These are phyloP conservation scores for Penicillium coffeae DNA, from an alignment of 495 filamentous ascomycete genomes.

Conservation along the genomic window DNA sequence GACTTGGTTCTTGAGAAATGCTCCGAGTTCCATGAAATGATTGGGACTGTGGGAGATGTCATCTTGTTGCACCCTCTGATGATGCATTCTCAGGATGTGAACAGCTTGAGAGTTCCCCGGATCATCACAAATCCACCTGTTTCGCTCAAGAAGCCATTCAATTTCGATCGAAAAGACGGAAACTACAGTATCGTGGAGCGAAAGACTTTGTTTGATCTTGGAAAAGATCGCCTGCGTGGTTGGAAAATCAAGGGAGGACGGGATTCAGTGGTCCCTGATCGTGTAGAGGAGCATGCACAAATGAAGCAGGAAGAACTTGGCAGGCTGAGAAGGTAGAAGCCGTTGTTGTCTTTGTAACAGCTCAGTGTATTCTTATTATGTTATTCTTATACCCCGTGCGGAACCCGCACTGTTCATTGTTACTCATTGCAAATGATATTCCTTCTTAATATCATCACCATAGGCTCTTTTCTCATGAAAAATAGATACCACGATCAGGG, in stretches of 20 bases:
- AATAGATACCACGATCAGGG: too few species aligned
- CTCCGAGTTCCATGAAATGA: slow-evolving; percentile 60
- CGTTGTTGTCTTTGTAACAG: neutral
- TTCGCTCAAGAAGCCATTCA: slow-evolving; percentile 57
- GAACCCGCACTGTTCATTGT: too few species aligned
- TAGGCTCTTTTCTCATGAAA: too few species aligned
- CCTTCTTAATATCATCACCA: too few species aligned
- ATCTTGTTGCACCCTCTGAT: slow-evolving; percentile 70
- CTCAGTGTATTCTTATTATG: neutral
- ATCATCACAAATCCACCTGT: slow-evolving; percentile 75
- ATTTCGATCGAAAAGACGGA: slow-evolving; percentile 56
- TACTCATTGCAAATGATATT: too few species aligned
- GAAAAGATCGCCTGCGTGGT: slow-evolving; percentile 52
- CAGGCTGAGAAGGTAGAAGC: slow-evolving; percentile 6
- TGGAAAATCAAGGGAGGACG: slow-evolving; percentile 60
- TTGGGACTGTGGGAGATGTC: slow-evolving; percentile 62
- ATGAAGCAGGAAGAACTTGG: slow-evolving; percentile 32
- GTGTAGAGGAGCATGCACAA: slow-evolving; percentile 36
- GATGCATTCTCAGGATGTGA: slow-evolving; percentile 62
- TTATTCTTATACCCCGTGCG: neutral
- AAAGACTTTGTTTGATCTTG: slow-evolving; percentile 59
- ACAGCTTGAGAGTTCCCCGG: slow-evolving; percentile 53
- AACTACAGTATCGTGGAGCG: slow-evolving; percentile 65
- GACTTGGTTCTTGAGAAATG: slow-evolving; percentile 43
- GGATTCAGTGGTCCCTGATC: slow-evolving; percentile 44